Percentiles rank a stretch among this genome's conserved stretches.
phyloP scores from a whole-genome alignment of 1,284 basidiomycete genomes.

The Boletus calvinii region DNA sequence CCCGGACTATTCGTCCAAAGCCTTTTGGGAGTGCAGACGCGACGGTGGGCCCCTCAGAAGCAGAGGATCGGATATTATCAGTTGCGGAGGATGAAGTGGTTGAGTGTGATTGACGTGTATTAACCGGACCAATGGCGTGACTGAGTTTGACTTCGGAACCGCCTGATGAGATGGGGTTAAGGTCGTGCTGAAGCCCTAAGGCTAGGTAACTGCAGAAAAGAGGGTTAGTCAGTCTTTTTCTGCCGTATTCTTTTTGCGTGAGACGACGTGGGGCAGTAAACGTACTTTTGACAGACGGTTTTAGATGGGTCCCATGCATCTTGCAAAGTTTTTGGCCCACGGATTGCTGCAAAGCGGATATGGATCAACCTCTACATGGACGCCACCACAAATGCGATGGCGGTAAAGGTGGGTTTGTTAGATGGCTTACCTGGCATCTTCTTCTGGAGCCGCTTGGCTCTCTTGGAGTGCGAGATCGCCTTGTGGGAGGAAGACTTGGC shows the following conservation, averaged over 20 bases:
- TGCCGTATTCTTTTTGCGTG: not conserved
- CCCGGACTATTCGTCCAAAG: conserved; percentile 84
- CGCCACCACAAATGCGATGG: not conserved
- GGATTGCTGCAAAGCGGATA: conserved; percentile 55
- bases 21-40: conserved; percentile 54
- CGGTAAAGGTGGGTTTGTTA: not conserved
- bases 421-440: conserved; percentile 66
- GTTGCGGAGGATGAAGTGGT: not conserved
- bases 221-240: not conserved
- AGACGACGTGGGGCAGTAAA: conserved; percentile 13
- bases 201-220: conserved; percentile 64
- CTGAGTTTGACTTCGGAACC: conserved; percentile 45
- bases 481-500: conserved; percentile 68
- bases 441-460: conserved; percentile 72
- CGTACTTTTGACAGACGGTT: conserved; percentile 93
- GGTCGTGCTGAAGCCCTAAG: conserved; percentile 67
- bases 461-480: conserved; percentile 66
- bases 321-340: conserved; percentile 80
- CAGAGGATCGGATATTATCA: not conserved
- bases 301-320: conserved; percentile 87
- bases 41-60: not conserved
- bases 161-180: conserved; percentile 64
- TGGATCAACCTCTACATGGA: conserved; percentile 7
- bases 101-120: not conserved
- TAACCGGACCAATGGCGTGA: conserved; percentile 14